Percentiles rank a stretch among this genome's conserved stretches.
phyloP scores from a whole-genome alignment of 2,329 filamentous ascomycete genomes.

The Thielaviopsis ethacetica region DNA sequence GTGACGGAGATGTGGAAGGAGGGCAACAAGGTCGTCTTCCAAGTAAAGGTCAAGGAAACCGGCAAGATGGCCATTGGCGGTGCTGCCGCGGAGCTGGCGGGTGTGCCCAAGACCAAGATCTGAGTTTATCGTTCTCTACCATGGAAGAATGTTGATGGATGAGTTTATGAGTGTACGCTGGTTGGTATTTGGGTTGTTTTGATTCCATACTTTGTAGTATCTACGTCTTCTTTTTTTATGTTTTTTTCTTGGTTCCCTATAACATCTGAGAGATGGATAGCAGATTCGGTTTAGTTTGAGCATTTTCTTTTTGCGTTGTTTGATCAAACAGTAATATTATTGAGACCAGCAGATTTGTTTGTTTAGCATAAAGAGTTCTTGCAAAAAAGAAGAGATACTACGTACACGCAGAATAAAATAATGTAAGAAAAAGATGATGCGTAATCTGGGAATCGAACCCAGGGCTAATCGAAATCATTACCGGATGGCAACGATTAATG shows the following conservation, averaged over 20 bases:
- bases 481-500: conserved; percentile 2
- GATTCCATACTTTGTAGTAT: not conserved
- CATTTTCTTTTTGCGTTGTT: too few relatives aligned
- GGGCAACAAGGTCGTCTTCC: conserved; percentile 62
- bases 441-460: conserved; percentile 3
- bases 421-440: too few relatives aligned
- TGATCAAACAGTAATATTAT: too few relatives aligned
- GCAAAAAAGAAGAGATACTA: too few relatives aligned
- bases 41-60: conserved; percentile 80
- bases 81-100: conserved; percentile 58
- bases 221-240: too few relatives aligned
- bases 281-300: too few relatives aligned
- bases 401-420: too few relatives aligned
- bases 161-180: not conserved
- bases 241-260: too few relatives aligned
- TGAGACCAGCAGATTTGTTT: too few relatives aligned
- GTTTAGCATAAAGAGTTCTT: too few relatives aligned
- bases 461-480: conserved; percentile 3
- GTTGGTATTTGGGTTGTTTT: not conserved
- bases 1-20: conserved; percentile 93
- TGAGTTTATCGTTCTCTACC: not conserved
- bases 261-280: too few relatives aligned
- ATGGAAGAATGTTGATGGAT: not conserved
- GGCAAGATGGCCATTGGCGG: conserved; percentile 75
- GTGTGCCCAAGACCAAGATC: conserved; percentile 9